A percentile compares a stretch with the other conserved stretches of the same genome.
phyloP scores from a whole-genome alignment of 441 rosid species.

The Adansonia rubrostipa region DNA sequence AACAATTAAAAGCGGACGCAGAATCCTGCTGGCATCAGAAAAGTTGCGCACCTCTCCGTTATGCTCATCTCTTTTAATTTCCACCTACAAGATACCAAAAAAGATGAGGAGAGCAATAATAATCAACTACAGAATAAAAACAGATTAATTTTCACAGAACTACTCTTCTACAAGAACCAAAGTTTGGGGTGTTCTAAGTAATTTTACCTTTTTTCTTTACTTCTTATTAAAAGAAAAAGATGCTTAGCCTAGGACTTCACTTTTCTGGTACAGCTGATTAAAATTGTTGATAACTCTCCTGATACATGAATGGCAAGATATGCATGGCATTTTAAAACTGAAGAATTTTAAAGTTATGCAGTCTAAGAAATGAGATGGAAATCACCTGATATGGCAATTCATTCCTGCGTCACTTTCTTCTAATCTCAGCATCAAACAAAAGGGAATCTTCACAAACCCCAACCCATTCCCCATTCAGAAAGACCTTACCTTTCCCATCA shows the following conservation, averaged over 20 bases:
- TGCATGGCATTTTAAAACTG: not conserved
- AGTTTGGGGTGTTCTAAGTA: not conserved
- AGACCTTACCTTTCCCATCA: conserved; percentile 58
- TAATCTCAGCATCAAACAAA: conserved; percentile 59
- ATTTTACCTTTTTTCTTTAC: not conserved
- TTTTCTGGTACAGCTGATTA: conserved; percentile 12
- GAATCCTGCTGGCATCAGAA: conserved; percentile 86
- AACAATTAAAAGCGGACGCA: conserved; percentile 86
- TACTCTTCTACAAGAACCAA: not conserved
- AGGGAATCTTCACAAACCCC: conserved; percentile 69
- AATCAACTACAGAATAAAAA: not conserved
- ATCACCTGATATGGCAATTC: conserved; percentile 71
- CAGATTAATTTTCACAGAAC: not conserved
- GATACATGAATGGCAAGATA: not conserved
- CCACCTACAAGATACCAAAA: conserved; percentile 53
- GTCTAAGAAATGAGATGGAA: conserved; percentile 22
- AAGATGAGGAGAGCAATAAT: conserved; percentile 18
- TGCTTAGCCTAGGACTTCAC: conserved; percentile 3
- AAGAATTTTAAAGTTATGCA: conserved; percentile 3
- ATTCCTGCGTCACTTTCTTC: conserved; percentile 61
- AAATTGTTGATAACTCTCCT: not conserved
- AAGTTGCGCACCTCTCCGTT: conserved; percentile 75
- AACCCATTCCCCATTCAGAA: conserved; percentile 92
- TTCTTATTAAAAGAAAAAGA: not conserved
- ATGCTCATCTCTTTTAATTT: conserved; percentile 76